Percentiles rank a stretch among this genome's conserved stretches.
Evolutionary conservation across 1,284 basidiomycete species (phyloP).

Genomic region (Athelia sp.): DNA sequence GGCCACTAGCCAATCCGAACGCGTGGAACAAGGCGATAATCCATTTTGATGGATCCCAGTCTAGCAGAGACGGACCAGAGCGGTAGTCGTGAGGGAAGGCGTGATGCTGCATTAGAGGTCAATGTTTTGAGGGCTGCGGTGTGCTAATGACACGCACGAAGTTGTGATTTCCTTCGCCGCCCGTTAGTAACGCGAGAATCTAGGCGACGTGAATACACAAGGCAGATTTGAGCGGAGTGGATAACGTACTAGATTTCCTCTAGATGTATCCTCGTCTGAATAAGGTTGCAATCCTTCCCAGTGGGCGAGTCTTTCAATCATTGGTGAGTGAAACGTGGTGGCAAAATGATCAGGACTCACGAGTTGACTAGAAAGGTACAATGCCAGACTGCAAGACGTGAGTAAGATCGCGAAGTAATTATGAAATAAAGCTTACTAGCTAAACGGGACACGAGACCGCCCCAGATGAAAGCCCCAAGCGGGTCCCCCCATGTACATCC

Average conservation of each 20-base stretch:
- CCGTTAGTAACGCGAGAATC: slow-evolving; percentile 67
- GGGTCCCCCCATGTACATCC: slow-evolving; percentile 57
- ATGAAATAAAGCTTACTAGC: slow-evolving; percentile 43
- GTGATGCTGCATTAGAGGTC: too few relatives aligned
- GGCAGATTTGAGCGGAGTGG: not conserved
- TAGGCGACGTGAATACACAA: slow-evolving; percentile 17
- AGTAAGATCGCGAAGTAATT: not conserved
- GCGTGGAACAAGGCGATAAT: slow-evolving; percentile 54
- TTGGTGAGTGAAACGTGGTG: not conserved
- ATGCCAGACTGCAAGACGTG: slow-evolving; percentile 55
- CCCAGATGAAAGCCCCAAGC: slow-evolving; percentile 65
- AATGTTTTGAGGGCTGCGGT: too few relatives aligned
- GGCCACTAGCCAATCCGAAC: slow-evolving; percentile 47
- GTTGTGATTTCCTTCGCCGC: slow-evolving; percentile 79
- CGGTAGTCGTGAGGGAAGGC: slow-evolving; percentile 76
- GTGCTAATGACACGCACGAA: too few relatives aligned
- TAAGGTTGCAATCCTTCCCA: slow-evolving; percentile 78
- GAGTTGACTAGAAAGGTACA: slow-evolving; percentile 80
- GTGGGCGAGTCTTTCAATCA: slow-evolving; percentile 50
- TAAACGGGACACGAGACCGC: slow-evolving; percentile 56
- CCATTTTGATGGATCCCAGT: slow-evolving; percentile 85
- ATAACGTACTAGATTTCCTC: slow-evolving; percentile 57
- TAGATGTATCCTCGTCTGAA: slow-evolving; percentile 73
- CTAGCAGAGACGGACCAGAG: slow-evolving; percentile 51
- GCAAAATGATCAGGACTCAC: slow-evolving; percentile 31